Base-by-base conservation (phyloP, 768 basidiomycete species). In the Neoboletus magnificus region DNA sequence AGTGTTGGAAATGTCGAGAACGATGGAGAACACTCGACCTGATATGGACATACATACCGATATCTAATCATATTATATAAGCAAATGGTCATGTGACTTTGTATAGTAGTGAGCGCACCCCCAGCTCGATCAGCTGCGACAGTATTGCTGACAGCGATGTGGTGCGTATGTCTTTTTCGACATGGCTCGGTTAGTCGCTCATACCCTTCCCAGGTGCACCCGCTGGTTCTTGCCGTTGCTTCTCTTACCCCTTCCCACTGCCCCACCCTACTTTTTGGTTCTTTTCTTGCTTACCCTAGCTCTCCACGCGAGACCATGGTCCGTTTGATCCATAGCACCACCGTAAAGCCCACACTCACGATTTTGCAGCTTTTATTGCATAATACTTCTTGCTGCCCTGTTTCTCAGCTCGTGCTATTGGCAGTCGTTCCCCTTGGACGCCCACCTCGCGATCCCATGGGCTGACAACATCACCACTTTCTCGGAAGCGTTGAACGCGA, bases 341-440 rank as follows among this genome's bases (percentile, higher is more conserved):
- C 22, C 22, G 36, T 10, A 40, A 8, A n/a, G 39, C 7, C 9
- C 39, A 37, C 33, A n/a, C 55, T 60, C 43, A 70, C 55, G 18
- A 25, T 8, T 54, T 7, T 44, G 1, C 55, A 93, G 91, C 64
- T 91, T 92, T 69, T 93, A 93, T 69, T 93, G 91, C 77, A 86
- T 93, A 52, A 78, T 91, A 23, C 79, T 93, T 22, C 82, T 93
- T 15, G 79, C 83, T 0, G 87, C 91, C n/a, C 79, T 93, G 47
- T 93, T 91, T 68, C 77, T 91, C 57, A 89, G 91, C 16, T 89
- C 91, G 18, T 93, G 91, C 69, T 92, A 92, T 71, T 93, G 91
- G 91, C 88, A 89, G 58, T 89, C 92, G 30, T 82, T 91, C 54
- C 81, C 86, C 23, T 69, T 84, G 45, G 80, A 85, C 57, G 82